These are phyloP conservation scores for Chondrus crispus DNA, from an alignment of 23 red algal species.

Conservation along the genomic window DNA sequence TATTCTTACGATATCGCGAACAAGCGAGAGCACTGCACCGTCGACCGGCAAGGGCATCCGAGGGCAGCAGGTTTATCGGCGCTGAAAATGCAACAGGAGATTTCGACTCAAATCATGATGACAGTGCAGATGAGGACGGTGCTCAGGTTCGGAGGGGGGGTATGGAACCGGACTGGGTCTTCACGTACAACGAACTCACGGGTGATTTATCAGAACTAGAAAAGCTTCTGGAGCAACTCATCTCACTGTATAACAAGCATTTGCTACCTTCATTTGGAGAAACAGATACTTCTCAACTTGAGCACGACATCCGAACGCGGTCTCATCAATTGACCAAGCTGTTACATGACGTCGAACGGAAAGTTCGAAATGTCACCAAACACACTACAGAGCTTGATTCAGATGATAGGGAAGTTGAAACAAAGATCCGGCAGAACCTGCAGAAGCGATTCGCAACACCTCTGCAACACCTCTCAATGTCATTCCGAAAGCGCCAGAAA, in stretches of 20 bases:
- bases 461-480: constrained; percentile 64
- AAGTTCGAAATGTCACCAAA: constrained; percentile 47
- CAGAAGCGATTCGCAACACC: constrained; percentile 77
- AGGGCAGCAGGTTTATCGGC: too few relatives aligned
- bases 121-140: not conserved
- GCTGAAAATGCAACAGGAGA: not conserved
- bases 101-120: not conserved
- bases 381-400: not conserved
- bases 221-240: constrained; percentile 14
- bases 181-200: constrained; percentile 53
- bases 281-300: constrained; percentile 57
- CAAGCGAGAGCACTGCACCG: constrained; percentile 44
- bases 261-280: constrained; percentile 84
- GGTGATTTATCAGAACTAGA: constrained; percentile 54
- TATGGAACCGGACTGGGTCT: constrained; percentile 73
- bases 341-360: constrained; percentile 61
- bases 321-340: constrained; percentile 62
- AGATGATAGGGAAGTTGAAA: constrained; percentile 42
- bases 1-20: constrained; percentile 70
- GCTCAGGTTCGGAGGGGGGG: not conserved
- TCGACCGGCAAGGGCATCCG: too few relatives aligned
- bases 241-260: constrained; percentile 49
- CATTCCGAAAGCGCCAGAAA: constrained; percentile 81
- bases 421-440: constrained; percentile 51
- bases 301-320: constrained; percentile 50